Base-by-base conservation (phyloP, 2,329 filamentous ascomycete genomes). In the Elsinoe australis region DNA sequence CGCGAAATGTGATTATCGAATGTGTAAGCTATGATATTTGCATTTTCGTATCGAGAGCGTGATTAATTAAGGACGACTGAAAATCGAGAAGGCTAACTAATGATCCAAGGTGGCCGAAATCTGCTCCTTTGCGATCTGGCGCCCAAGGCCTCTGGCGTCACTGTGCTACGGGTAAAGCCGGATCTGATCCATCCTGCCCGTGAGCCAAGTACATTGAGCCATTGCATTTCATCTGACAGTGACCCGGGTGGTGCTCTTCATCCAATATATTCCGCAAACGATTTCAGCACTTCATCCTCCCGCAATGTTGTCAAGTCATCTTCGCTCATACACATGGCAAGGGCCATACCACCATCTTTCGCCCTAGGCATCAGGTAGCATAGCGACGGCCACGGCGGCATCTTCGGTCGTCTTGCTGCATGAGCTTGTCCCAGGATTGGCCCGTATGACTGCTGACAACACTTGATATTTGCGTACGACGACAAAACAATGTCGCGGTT, bases 1-100 rank as follows among this genome's bases (percentile, higher is more conserved):
- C 39, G 65, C 60, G 51, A 55, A 67, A 55, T 55, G 50, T 38
- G 49, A 56, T 49, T 64, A 56, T 54, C 57, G 53, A 52, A 28
- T 50, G 53, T 54, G 49, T 58, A 49, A 51, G 53, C 54, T 47
- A 56, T 54, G 59, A 55, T 64, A 59, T 57, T 51, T 51, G 50
- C 51, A 50, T 36, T 53, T 45, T 33, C 32, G 45, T 14, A 15
- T 26, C 12, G 36, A 29, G 26, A 26, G 14, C 28, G 28, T 34
- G 50, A 42, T n/a, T n/a, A n/a, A n/a, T n/a, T n/a, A n/a, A n/a
- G n/a, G n/a, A n/a, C n/a, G n/a, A n/a, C n/a, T n/a, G n/a, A n/a
- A n/a, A n/a, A n/a, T n/a, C n/a, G n/a, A n/a, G n/a, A n/a, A n/a
- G n/a, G n/a, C n/a, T n/a, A n/a, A n/a, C n/a, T n/a, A n/a, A n/a